A percentile compares a stretch with the other conserved stretches of the same genome.
phyloP scores from a whole-genome alignment of 768 basidiomycete genomes.

The Naganishia vishniacii region DNA sequence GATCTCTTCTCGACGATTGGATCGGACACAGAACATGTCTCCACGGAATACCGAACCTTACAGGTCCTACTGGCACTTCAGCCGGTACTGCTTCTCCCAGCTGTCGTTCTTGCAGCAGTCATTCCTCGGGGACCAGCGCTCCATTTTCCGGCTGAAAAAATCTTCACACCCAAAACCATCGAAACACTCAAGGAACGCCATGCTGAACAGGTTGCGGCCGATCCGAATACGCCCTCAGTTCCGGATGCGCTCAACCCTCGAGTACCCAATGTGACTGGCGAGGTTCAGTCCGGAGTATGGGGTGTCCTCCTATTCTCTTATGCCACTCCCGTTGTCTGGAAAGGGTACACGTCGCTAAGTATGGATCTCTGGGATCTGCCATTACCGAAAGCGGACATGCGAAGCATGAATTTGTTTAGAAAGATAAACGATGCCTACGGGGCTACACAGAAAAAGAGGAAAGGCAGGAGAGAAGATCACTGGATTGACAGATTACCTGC shows the following conservation, averaged over 20 bases:
- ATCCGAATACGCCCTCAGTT: conserved; percentile 53
- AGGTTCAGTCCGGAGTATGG: conserved; percentile 45
- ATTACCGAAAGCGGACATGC: conserved; percentile 68
- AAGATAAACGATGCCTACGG: conserved; percentile 40
- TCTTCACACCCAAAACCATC: conserved; percentile 56
- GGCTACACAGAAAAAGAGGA: conserved; percentile 33
- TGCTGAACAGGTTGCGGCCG: conserved; percentile 2
- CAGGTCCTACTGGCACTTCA: conserved; percentile 28
- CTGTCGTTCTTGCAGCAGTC: conserved; percentile 51
- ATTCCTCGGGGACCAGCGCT: conserved; percentile 70
- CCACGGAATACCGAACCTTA: not conserved
- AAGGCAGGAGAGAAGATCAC: conserved; percentile 3
- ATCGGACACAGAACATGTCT: not conserved
- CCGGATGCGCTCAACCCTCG: conserved; percentile 44
- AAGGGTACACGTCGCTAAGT: conserved; percentile 66
- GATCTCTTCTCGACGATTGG: conserved; percentile 14
- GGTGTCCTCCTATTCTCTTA: conserved; percentile 74
- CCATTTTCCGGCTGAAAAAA: conserved; percentile 61
- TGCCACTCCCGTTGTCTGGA: conserved; percentile 78
- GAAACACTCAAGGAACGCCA: conserved; percentile 41
- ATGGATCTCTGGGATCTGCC: conserved; percentile 85
- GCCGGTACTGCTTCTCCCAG: conserved; percentile 40
- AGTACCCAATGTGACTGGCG: conserved; percentile 69
- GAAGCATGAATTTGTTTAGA: conserved; percentile 47
- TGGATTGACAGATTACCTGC: conserved; percentile 15